Evolutionary conservation across 176 grass and related monocot species (phyloP).

Genomic region (Triticum monococcum): DNA sequence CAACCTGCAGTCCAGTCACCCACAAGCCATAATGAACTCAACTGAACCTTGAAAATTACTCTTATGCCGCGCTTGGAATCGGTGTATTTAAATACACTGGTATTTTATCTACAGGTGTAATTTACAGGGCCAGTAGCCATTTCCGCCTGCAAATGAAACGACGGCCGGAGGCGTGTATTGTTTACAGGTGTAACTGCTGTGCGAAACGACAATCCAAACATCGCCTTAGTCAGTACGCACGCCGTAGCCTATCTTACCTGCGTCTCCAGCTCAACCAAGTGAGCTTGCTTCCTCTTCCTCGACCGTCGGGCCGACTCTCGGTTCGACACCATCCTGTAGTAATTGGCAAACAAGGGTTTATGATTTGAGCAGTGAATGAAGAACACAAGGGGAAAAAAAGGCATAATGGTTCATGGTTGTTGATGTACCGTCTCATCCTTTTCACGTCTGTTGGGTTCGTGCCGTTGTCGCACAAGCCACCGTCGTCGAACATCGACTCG

Average conservation of each 20-base stretch:
- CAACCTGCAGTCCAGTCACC: constrained; percentile 45
- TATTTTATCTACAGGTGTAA: too few species aligned
- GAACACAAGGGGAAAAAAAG: too few species aligned
- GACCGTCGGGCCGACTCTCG: constrained; percentile 87
- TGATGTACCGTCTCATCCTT: constrained; percentile 65
- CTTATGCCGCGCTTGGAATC: too few species aligned
- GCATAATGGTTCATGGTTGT: too few species aligned
- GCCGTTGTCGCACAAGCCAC: constrained; percentile 64
- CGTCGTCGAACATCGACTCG: constrained; percentile 57
- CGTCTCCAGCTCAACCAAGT: constrained; percentile 73
- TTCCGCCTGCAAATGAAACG: too few species aligned
- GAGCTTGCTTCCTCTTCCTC: constrained; percentile 95
- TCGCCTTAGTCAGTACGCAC: background rate
- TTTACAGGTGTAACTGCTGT: too few species aligned
- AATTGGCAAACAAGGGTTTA: background rate
- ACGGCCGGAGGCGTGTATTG: too few species aligned
- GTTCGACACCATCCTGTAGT: constrained; percentile 88
- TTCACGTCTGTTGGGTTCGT: constrained; percentile 55
- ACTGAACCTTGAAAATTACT: background rate
- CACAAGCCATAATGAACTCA: background rate
- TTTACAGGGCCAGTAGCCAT: too few species aligned
- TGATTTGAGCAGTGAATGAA: too few species aligned
- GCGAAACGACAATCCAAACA: too few species aligned
- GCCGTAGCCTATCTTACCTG: constrained; percentile 28
- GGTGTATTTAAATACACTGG: too few species aligned